Base-by-base conservation (phyloP, 192 early-diverging fungal genomes). In the Diversispora epigaea region DNA sequence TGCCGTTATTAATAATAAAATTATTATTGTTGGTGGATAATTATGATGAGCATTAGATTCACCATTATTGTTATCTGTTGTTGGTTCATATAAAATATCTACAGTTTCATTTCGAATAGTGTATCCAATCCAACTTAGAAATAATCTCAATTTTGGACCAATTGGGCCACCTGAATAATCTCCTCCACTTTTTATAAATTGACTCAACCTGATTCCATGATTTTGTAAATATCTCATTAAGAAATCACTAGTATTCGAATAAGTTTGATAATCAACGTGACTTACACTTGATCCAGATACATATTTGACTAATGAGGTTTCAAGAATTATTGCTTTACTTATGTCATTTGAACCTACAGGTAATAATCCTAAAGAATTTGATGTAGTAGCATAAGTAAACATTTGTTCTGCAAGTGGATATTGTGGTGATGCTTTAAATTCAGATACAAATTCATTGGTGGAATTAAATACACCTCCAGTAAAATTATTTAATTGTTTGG, bases 181-280 rank as follows among this genome's bases (percentile, higher is more conserved):
- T 32, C 71, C 71, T 12, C 71, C 61, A 5, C 9, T 12, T 22
- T 17, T 10, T 3, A 80, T 63, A 45, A 63, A 76, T 40, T 75
- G 15, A 19, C 55, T n/a, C 15, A 84, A 49, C 17, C 67, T 52
- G 19, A 84, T 61, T 46, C 83, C 83, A 19, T 55, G 76, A 19
- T 82, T 76, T 45, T 71, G 57, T 61, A 80, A 68, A 58, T 78
- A 84, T 15, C 74, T 69, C 83, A 84, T 84, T 3, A 84, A 68
- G 71, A 81, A 84, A 66, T 84, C 81, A n/a, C 49, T 14, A 19
- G 72, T 71, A 19, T 69, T 70, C 1, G 73, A 19, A 62, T 82
- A 84, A 14, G 49, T 56, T 3, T 6, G 9, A 41, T 78, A 78
- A 60, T 84, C 83, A 25, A 82, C 72, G 71, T 84, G 83, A 11